A percentile compares a stretch with the other conserved stretches of the same genome.
Evolutionary conservation across 257 asterid genomes (phyloP).

Genomic region (Jasminum sambac): DNA sequence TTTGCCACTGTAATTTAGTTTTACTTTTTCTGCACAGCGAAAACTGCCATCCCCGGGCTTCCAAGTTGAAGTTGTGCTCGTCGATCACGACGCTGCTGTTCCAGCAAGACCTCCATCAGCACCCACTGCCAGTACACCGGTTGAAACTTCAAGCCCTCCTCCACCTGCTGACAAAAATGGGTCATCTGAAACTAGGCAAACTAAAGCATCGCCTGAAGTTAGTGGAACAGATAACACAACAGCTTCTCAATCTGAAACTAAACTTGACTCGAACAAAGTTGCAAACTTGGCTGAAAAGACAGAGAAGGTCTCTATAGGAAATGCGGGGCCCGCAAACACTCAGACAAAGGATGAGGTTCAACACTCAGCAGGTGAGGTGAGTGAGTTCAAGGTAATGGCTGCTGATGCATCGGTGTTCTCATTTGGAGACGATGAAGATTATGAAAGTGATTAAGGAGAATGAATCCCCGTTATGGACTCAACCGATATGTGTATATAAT

Average conservation of each 20-base stretch:
- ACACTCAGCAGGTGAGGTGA: constrained; percentile 51
- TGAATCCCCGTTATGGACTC: not conserved
- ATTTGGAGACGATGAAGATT: constrained; percentile 93
- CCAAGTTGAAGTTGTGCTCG: constrained; percentile 90
- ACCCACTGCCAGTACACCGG: constrained; percentile 32
- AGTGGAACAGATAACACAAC: constrained; percentile 24
- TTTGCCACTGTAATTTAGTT: not conserved
- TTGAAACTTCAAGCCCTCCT: constrained; percentile 36
- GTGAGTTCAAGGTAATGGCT: constrained; percentile 89
- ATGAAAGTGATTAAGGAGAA: constrained; percentile 65
- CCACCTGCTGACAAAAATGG: constrained; percentile 45
- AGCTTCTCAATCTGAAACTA: constrained; percentile 29
- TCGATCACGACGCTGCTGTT: constrained; percentile 54
- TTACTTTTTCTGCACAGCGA: constrained; percentile 54
- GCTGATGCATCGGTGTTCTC: constrained; percentile 97
- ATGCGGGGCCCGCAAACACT: constrained; percentile 30
- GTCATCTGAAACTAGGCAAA: constrained; percentile 38
- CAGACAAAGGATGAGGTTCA: constrained; percentile 45
- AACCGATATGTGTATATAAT: constrained; percentile 10
- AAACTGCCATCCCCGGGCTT: constrained; percentile 97
- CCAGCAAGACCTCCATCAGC: constrained; percentile 45
- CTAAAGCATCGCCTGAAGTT: constrained; percentile 35
- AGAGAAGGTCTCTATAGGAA: constrained; percentile 55
- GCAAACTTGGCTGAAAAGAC: constrained; percentile 46
- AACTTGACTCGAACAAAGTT: constrained; percentile 36